Evolutionary conservation across 352 stramenopile genomes (phyloP), one percentile per base, ranked within the genome.

Genomic region (Pythium aquatile): DNA sequence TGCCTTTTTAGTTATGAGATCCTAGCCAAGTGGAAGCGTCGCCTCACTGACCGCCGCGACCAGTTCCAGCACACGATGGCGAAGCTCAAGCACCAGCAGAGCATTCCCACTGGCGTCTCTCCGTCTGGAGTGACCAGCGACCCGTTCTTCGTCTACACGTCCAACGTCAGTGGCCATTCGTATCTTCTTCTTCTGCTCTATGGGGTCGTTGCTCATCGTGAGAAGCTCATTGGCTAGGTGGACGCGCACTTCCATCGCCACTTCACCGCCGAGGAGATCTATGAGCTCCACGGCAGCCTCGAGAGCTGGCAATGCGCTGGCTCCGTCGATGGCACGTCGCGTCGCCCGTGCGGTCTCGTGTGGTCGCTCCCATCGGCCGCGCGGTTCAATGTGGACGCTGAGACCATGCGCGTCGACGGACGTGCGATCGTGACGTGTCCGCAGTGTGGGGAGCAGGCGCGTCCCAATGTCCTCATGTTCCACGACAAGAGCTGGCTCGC

Each of bases 391-490:
- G 70, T 97, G 10, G 76, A 96, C 60, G 13, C 53, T 0, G 35
- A 46, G 40, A 92, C 90, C 0, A 96, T 97, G 87, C 73, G 65
- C 53, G 75, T 82, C 16, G 64, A 76, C 24, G 72, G 77, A 5
- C 66, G 62, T 5, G 29, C 66, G 7, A 53, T 79, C 9, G 71
- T 73, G 6, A 79, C 63, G 29, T 93, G 83, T 63, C 75, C 26
- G 8, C 59, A 76, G 10, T 97, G 91, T 66, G 67, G 76, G 10
- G 76, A 76, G 8, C 78, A 83, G 40, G 83, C 74, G 0, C 85
- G 91, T 13, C 91, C 91, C 0, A 95, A 94, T 49, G 85, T 98
- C 28, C 76, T 98, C 14, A 98, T 98, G 91, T 98, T 98, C 61
- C 78, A 88, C 39, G 91, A 98, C 70, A 83, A 78, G 44, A 79